phyloP scores from a whole-genome alignment of 2,329 filamentous ascomycete genomes.

The Aspergillus calidoustus region DNA sequence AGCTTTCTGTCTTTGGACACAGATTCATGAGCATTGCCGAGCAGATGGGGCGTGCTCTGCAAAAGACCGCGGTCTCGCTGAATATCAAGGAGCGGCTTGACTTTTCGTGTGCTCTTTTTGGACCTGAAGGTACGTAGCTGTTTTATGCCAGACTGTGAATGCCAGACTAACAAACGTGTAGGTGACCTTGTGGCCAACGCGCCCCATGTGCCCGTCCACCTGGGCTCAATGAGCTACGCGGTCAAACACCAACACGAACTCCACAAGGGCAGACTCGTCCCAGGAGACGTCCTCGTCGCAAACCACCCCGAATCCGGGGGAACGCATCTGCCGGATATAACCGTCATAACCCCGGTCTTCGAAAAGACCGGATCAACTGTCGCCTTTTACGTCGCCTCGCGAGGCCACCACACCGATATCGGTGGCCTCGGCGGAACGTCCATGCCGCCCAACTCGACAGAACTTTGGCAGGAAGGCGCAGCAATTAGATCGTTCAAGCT shows the following conservation, averaged over 20 bases:
- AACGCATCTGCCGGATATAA: slow-evolving; percentile 83
- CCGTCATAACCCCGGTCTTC: slow-evolving; percentile 79
- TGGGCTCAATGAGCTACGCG: slow-evolving; percentile 85
- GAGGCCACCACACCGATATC: slow-evolving; percentile 83
- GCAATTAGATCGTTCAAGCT: slow-evolving; percentile 60
- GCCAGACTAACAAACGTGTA: not conserved
- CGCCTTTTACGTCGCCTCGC: slow-evolving; percentile 79
- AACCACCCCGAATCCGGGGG: slow-evolving; percentile 86
- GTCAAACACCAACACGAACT: slow-evolving; percentile 78
- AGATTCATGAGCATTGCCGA: slow-evolving; percentile 65
- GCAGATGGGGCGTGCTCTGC: slow-evolving; percentile 62
- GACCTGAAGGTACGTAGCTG: slow-evolving; percentile 57
- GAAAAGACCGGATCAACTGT: slow-evolving; percentile 65
- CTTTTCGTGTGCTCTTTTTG: slow-evolving; percentile 82
- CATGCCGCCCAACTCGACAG: slow-evolving; percentile 68
- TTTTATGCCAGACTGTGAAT: too few species aligned
- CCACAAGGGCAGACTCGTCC: slow-evolving; percentile 77
- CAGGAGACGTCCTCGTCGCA: slow-evolving; percentile 79
- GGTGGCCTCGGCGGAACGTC: slow-evolving; percentile 80
- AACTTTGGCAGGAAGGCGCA: slow-evolving; percentile 54
- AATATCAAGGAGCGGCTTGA: slow-evolving; percentile 88
- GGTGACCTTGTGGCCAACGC: slow-evolving; percentile 69
- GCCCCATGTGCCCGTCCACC: slow-evolving; percentile 80
- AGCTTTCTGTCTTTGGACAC: slow-evolving; percentile 60
- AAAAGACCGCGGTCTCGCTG: slow-evolving; percentile 60